Evolutionary conservation across 2,329 filamentous ascomycete species (phyloP).

Genomic region (Hypoxylon rubiginosum): DNA sequence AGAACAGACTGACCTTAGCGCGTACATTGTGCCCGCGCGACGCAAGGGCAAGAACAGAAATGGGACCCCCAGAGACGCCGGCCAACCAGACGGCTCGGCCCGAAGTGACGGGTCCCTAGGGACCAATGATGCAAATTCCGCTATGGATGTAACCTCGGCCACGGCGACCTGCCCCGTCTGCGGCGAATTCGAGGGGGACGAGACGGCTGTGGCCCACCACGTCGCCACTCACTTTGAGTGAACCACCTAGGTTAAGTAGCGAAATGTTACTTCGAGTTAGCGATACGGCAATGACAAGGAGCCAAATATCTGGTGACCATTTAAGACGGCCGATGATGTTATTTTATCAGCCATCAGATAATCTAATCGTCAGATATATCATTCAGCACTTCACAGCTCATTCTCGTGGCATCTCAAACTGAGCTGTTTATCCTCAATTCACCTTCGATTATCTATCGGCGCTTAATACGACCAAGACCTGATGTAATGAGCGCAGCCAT

Average conservation of each 20-base stretch:
- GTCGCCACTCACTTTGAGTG: conserved; percentile 70
- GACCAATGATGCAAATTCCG: conserved; percentile 25
- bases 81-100: conserved; percentile 27
- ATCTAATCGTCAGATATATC: neutral
- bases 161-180: conserved; percentile 73
- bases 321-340: neutral
- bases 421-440: neutral
- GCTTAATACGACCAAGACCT: neutral
- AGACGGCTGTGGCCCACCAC: conserved; percentile 75
- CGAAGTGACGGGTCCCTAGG: conserved; percentile 23
- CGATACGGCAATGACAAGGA: neutral
- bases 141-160: conserved; percentile 49
- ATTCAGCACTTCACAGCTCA: neutral
- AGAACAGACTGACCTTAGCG: conserved; percentile 63
- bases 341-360: neutral
- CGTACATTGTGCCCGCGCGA: conserved; percentile 61
- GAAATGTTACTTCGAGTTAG: neutral
- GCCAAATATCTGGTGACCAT: neutral
- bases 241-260: neutral
- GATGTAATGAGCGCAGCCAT: neutral
- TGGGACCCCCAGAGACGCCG: conserved; percentile 30
- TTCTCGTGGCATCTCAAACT: neutral
- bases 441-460: too few species aligned
- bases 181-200: conserved; percentile 75
- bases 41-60: conserved; percentile 50